Conservation (phyloP, 148 eudicot species). For the Nepenthes mirabilis region DNA sequence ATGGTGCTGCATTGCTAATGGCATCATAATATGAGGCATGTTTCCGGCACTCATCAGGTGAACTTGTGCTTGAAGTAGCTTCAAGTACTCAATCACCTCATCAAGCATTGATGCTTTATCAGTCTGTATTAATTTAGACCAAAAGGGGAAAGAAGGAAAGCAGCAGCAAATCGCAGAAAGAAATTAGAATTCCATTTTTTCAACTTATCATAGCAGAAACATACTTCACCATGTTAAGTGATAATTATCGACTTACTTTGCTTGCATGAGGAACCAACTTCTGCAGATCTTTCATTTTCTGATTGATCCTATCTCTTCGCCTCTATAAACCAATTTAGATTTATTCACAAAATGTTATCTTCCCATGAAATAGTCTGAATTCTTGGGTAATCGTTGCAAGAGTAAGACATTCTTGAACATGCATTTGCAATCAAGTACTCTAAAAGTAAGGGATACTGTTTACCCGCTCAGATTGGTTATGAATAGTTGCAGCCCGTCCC, state of each 20-base stretch:
- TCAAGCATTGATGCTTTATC: conserved; percentile 96
- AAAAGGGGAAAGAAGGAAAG: not conserved
- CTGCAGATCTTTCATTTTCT: conserved; percentile 85
- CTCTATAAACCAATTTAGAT: conserved; percentile 18
- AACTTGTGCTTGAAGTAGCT: conserved; percentile 77
- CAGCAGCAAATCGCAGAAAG: not conserved
- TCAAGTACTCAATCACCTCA: conserved; percentile 79
- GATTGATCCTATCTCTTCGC: conserved; percentile 80
- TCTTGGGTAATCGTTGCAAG: not conserved
- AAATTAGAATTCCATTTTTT: not conserved
- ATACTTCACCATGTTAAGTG: not conserved
- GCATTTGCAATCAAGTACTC: not conserved
- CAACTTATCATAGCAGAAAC: not conserved
- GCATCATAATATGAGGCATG: conserved; percentile 56
- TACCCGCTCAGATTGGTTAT: conserved; percentile 95
- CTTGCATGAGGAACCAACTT: conserved; percentile 83
- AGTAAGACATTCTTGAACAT: not conserved
- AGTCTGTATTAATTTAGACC: conserved; percentile 29
- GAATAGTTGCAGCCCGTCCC: conserved; percentile 61
- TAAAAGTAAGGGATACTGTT: not conserved
- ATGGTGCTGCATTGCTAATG: conserved; percentile 70
- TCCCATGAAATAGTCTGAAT: not conserved
- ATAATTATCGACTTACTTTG: conserved; percentile 36
- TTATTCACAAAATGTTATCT: not conserved
- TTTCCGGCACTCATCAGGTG: conserved; percentile 55